Evolutionary conservation across 305 asterid species (phyloP), one percentile per base, ranked within the genome.

Genomic region (Solanum hybrid): DNA sequence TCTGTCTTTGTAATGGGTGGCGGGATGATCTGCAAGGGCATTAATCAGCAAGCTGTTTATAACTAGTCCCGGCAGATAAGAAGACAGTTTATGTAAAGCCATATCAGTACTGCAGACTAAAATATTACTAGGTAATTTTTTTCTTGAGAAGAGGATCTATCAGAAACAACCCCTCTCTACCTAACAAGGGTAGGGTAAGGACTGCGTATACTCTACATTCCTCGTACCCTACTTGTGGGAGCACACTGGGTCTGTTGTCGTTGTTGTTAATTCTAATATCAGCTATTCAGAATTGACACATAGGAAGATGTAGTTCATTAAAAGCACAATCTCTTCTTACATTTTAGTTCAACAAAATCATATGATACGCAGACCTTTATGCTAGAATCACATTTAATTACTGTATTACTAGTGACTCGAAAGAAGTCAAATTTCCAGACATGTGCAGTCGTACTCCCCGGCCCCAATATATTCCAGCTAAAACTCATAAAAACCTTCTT

Each of bases 1-100:
- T 97, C 98, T 31, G 94, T 90, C 93, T 93, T 96, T 4, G 98
- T 94, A 89, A 97, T 96, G 8, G 99, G 99, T 3, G 99, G 99
- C 28, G 99, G 99, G 82, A 87, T 90, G 84, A 96, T 95, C 99
- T 97, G 90, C 94, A 92, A 22, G 22, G 12, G 18, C 26, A 82
- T 61, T 28, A 77, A 34, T 26, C 64, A 81, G 14, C 26, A 18
- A 82, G 87, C 71, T 8, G 37, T 82, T 81, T 4, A 26, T 26
- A 82, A 82, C 74, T 46, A 73, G 61, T 87, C 26, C 67, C n/a
- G 12, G 71, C 31, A 87, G 61, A 37, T 24, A 87, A 20, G 26
- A 16, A 2, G 37, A 82, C n/a, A 42, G 11, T 8, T 28, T 28
- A 82, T 40, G 22, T 20, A 82, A 42, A 40, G 37, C 26, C 34